phyloP scores from a whole-genome alignment of 2,329 filamentous ascomycete species.

The Fusarium transvaalense region DNA sequence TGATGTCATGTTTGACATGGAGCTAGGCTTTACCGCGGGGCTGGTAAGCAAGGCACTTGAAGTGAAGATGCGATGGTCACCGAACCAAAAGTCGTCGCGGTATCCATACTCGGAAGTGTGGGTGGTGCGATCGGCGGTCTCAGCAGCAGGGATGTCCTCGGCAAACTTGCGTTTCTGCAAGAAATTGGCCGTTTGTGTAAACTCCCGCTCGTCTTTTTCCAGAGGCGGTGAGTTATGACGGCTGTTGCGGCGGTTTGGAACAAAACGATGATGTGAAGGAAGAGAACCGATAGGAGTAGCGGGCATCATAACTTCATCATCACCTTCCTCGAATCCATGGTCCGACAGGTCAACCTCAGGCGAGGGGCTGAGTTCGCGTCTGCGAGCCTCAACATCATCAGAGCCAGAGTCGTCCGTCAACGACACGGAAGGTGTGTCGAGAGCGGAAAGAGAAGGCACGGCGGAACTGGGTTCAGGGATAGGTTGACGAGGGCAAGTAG shows the following conservation, averaged over 20 bases:
- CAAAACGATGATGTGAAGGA: slow-evolving; percentile 60
- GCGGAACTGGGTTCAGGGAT: slow-evolving; percentile 68
- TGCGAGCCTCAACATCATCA: slow-evolving; percentile 78
- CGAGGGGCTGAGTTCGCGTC: slow-evolving; percentile 83
- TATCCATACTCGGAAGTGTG: slow-evolving; percentile 52
- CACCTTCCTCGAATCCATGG: slow-evolving; percentile 83
- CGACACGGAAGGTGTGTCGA: slow-evolving; percentile 88
- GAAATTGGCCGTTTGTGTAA: slow-evolving; percentile 92
- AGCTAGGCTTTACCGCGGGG: slow-evolving; percentile 62
- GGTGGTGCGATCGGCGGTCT: slow-evolving; percentile 49
- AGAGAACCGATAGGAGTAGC: slow-evolving; percentile 74
- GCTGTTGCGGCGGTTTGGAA: slow-evolving; percentile 55
- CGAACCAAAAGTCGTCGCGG: slow-evolving; percentile 67
- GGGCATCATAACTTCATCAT: slow-evolving; percentile 70
- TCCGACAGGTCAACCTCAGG: slow-evolving; percentile 93
- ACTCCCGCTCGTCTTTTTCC: slow-evolving; percentile 95
- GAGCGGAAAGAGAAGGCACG: slow-evolving; percentile 55
- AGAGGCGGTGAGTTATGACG: slow-evolving; percentile 88
- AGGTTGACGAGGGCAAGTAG: slow-evolving; percentile 85
- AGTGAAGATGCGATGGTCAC: slow-evolving; percentile 56
- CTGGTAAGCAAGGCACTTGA: slow-evolving; percentile 64
- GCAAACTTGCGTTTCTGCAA: slow-evolving; percentile 76
- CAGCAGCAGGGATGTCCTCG: slow-evolving; percentile 54
- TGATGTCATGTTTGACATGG: slow-evolving; percentile 43
- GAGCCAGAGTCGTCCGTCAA: slow-evolving; percentile 63